Conservation (phyloP, 352 stramenopile genomes). For the Pythium insidiosum region DNA sequence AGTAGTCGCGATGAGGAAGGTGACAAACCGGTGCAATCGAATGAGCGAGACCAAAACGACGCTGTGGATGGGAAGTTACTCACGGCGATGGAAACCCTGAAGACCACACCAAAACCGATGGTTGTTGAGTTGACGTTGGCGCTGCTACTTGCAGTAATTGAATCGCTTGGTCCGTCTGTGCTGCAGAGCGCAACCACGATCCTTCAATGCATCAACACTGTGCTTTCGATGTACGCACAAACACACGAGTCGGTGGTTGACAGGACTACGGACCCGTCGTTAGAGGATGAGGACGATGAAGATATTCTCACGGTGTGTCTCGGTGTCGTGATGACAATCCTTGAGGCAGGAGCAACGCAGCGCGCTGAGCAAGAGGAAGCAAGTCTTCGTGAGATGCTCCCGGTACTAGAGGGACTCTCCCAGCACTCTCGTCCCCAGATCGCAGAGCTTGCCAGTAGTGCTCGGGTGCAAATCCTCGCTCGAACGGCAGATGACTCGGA, state of each 20-base stretch:
- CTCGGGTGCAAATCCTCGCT: conserved; percentile 56
- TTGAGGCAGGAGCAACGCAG: conserved; percentile 47
- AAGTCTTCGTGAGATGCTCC: conserved; percentile 49
- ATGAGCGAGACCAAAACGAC: no score
- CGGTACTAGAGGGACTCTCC: conserved; percentile 54
- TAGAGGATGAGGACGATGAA: conserved; percentile 35
- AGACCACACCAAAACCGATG: conserved; percentile 19
- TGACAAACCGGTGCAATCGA: no score
- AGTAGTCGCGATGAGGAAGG: conserved; percentile 9
- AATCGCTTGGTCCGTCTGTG: conserved; percentile 62
- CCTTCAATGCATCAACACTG: conserved; percentile 61
- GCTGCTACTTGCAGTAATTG: conserved; percentile 62
- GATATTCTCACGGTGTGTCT: conserved; percentile 79
- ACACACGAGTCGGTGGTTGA: conserved; percentile 6
- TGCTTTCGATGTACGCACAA: conserved; percentile 50
- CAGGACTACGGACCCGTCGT: conserved; percentile 1
- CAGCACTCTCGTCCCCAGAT: conserved; percentile 42
- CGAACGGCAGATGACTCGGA: conserved; percentile 12
- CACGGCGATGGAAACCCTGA: conserved; percentile 13
- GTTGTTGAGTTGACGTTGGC: conserved; percentile 52
- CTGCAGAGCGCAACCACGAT: conserved; percentile 57
- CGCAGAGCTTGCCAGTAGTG: conserved; percentile 60
- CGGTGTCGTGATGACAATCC: conserved; percentile 67
- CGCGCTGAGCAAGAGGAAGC: conserved; percentile 46
- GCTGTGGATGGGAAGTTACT: no score